Evolutionary conservation across 129 eudicot genomes (phyloP), one percentile per base, ranked within the genome.

Genomic region (Erigeron canadensis): DNA sequence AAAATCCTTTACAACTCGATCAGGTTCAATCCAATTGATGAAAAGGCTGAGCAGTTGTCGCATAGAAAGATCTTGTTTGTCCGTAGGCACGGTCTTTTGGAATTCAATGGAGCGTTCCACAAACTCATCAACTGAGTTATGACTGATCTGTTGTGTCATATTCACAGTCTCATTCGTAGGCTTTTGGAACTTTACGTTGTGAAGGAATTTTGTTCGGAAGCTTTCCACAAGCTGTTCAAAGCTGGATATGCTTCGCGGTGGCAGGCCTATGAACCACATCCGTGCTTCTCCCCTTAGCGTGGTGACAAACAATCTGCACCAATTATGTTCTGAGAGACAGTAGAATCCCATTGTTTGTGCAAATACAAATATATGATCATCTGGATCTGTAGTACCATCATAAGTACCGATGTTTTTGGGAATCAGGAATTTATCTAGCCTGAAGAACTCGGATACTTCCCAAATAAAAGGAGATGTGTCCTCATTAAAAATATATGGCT

Each of bases 371-470:
- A 62, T 18, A 62, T 62, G 67, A n/a, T 62, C 67, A 0, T 39
- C 47, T 7, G 47, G 67, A 62, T 62, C 47, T 8, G 67, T 62
- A 6, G 45, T 62, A 39, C 67, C 67, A 6, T 39, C 67, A n/a
- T 62, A 62, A 38, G 46, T 6, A 34, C 6, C 62, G 18, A 61
- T 61, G 13, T 37, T 61, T 8, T 0, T 21, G 5, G 65, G 43
- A 17, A 16, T 6, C 5, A 19, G 2, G 8, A 54, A 5, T 17
- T 17, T 19, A 54, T 28, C 34, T 28, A 28, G 34, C 34, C 34
- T 28, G 34, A 28, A 28, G 34, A 28, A 28, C 34, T 28, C 34
- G 34, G 34, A 28, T 28, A 28, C 34, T 28, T 28, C 3, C 34
- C 34, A 28, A 1, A 10, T 44, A 44, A 44, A 10, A 44, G 48